Conservation (phyloP, 305 asterid species). For the Fraxinus sp. region DNA sequence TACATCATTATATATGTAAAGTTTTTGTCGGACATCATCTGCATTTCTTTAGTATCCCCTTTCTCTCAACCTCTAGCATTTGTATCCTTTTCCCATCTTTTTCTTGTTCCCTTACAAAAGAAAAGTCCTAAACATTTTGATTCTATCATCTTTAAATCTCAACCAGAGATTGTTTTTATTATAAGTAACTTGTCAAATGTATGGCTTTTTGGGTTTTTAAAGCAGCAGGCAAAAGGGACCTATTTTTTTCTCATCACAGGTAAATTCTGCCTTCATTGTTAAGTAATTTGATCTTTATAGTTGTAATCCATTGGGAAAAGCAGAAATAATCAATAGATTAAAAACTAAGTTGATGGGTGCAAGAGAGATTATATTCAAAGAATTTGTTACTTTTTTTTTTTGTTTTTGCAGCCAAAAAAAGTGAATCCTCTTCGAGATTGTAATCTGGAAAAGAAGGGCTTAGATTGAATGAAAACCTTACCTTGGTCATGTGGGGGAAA, state of each 20-base stretch:
- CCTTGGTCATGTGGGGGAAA: not conserved
- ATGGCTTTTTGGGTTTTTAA: constrained; percentile 33
- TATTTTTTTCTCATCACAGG: constrained; percentile 49
- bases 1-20: constrained; percentile 26
- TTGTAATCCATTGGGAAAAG: constrained; percentile 33
- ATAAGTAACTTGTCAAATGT: constrained; percentile 11
- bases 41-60: constrained; percentile 45
- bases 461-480: not conserved
- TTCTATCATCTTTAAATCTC: constrained; percentile 22
- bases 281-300: constrained; percentile 26
- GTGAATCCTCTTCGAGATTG: not conserved
- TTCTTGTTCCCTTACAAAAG: constrained; percentile 15
- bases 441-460: not conserved
- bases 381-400: constrained; percentile 6
- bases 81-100: constrained; percentile 25
- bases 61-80: constrained; percentile 32
- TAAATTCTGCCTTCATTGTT: constrained; percentile 24
- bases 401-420: constrained; percentile 7
- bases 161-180: constrained; percentile 17
- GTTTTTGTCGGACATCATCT: constrained; percentile 48
- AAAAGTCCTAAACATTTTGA: constrained; percentile 20
- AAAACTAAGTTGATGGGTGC: not conserved
- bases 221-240: constrained; percentile 28
- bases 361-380: not conserved
- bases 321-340: constrained; percentile 5